Evolutionary conservation across 805 yeast species (phyloP).

Genomic region (Candida odintsovae): DNA sequence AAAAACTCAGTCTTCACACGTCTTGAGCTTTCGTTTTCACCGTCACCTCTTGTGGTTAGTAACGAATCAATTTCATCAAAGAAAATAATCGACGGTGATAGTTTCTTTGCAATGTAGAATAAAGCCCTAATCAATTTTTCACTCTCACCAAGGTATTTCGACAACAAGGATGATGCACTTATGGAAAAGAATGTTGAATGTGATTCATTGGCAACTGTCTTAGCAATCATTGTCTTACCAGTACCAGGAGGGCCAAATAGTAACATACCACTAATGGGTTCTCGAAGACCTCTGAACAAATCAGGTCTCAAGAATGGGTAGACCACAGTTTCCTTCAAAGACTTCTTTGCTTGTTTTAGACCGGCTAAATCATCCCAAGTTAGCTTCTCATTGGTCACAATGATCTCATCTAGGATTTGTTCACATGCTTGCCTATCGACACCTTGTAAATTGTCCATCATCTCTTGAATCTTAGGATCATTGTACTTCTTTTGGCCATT

Average conservation of each 20-base stretch:
- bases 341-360: slow-evolving; percentile 76
- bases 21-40: slow-evolving; percentile 82
- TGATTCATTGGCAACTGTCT: slow-evolving; percentile 95
- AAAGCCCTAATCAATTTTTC: slow-evolving; percentile 90
- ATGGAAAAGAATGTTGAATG: slow-evolving; percentile 89
- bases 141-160: slow-evolving; percentile 85
- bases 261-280: slow-evolving; percentile 95
- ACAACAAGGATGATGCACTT: slow-evolving; percentile 83
- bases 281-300: slow-evolving; percentile 81
- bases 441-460: slow-evolving; percentile 42
- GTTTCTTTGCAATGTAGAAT: slow-evolving; percentile 73
- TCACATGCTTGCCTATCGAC: slow-evolving; percentile 75
- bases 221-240: slow-evolving; percentile 94
- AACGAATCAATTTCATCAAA: slow-evolving; percentile 95
- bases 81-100: slow-evolving; percentile 91
- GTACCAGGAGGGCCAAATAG: slow-evolving; percentile 99
- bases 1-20: slow-evolving; percentile 89
- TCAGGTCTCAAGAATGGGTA: slow-evolving; percentile 95
- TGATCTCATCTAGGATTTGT: slow-evolving; percentile 83
- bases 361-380: slow-evolving; percentile 97
- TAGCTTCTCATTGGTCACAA: slow-evolving; percentile 85
- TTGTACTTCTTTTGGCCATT: slow-evolving; percentile 6
- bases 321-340: slow-evolving; percentile 91
- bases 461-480: slow-evolving; percentile 21
- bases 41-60: slow-evolving; percentile 64